Evolutionary conservation across 345 rosid genomes (phyloP).

Genomic region (Angophora floribunda): DNA sequence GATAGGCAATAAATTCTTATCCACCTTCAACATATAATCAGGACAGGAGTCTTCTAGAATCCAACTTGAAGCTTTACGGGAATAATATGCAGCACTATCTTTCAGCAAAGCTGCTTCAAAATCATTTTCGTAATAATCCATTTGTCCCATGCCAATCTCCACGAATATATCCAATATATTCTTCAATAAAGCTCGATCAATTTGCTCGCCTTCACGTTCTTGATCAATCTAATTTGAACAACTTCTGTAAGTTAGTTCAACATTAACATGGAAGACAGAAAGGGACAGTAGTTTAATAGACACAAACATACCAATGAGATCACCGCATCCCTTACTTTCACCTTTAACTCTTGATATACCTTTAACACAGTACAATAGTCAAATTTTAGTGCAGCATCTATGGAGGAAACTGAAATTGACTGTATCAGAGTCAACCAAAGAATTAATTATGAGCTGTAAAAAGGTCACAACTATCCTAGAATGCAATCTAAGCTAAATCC

Average conservation of each 20-base stretch:
- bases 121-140: constrained; percentile 38
- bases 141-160: constrained; percentile 48
- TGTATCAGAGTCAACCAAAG: neutral
- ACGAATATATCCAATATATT: constrained; percentile 52
- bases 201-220: constrained; percentile 57
- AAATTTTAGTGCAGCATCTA: neutral
- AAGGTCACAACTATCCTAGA: neutral
- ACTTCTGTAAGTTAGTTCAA: neutral
- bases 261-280: neutral
- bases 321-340: constrained; percentile 44
- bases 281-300: neutral
- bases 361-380: neutral
- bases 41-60: constrained; percentile 51
- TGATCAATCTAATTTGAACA: constrained; percentile 28
- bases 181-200: constrained; percentile 55
- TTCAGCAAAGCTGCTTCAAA: constrained; percentile 51
- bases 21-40: constrained; percentile 53
- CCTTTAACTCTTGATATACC: constrained; percentile 37
- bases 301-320: constrained; percentile 36
- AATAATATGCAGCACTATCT: constrained; percentile 53
- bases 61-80: constrained; percentile 63
- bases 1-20: neutral
- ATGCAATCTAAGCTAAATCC: neutral
- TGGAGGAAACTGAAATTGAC: neutral
- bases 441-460: neutral